phyloP scores from a whole-genome alignment of 2,329 filamentous ascomycete genomes.

The Microcera coccophila region DNA sequence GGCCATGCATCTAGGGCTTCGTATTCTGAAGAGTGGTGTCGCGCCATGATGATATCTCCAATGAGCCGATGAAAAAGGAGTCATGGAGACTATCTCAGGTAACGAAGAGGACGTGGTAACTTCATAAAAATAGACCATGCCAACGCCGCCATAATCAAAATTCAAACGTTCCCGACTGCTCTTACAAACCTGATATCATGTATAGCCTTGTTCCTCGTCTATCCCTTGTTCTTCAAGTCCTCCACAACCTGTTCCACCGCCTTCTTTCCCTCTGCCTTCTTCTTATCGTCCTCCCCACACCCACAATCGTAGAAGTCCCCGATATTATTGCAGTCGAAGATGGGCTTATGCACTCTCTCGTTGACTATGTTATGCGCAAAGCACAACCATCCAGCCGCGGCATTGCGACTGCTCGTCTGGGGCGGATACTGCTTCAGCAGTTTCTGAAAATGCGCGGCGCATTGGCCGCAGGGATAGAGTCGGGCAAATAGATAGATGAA shows the following conservation, averaged over 20 bases:
- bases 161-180: too few relatives aligned
- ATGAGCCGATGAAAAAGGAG: too few relatives aligned
- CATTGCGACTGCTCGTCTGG: conserved; percentile 59
- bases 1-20: too few relatives aligned
- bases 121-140: too few relatives aligned
- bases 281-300: conserved; percentile 60
- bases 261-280: conserved; percentile 31
- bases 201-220: too few relatives aligned
- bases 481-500: conserved; percentile 64
- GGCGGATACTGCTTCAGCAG: conserved; percentile 60
- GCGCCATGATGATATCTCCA: too few relatives aligned
- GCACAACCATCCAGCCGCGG: conserved; percentile 65
- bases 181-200: too few relatives aligned
- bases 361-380: conserved; percentile 67
- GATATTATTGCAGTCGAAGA: conserved; percentile 64
- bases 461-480: conserved; percentile 69
- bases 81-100: too few relatives aligned
- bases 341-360: conserved; percentile 55
- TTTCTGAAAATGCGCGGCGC: conserved; percentile 62
- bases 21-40: too few relatives aligned
- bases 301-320: conserved; percentile 70
- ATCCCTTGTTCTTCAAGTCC: too few relatives aligned
- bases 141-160: too few relatives aligned
- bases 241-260: conserved; percentile 27
- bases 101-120: too few relatives aligned